Base-by-base conservation (phyloP, 2,329 filamentous ascomycete species). In the Venturia pyrina region DNA sequence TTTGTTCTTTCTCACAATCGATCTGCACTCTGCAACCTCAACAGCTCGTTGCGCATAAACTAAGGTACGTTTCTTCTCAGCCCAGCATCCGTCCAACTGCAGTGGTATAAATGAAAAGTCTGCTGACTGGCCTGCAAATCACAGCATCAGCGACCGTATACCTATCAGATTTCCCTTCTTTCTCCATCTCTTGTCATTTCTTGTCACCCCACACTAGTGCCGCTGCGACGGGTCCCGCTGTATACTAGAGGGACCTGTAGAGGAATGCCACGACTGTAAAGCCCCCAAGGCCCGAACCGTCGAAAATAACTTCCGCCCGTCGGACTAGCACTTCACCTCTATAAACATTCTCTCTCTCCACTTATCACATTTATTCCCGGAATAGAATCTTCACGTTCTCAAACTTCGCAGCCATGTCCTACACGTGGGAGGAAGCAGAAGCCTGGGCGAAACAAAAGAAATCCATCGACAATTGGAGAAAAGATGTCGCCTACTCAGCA, bases 391-490 rank as follows among this genome's bases (percentile, higher is more conserved):
- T 37, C 53, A 37, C 17, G 5, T 17, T 7, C 11, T 34, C 28
- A n/a, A 5, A 34, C 40, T 37, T 34, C 53, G 21, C 19, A 15
- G n/a, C n/a, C 28, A 59, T 59, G 53, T 59, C 53, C 32, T 53
- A 53, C 21, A 53, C 48, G 11, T 59, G 28, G 53, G 53, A 34
- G 28, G 53, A 59, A 37, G 28, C 28, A 37, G 53, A 59, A 4
- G 53, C 53, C 32, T 59, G 53, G 53, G 53, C 53, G 8, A 59
- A 59, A 37, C 28, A 15, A 11, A 59, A 59, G 19, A 19, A 21
- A 6, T 44, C 60, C 60, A 59, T 65, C n/a, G 63, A 65, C 32
- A 41, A 24, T 15, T 65, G 63, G 63, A 65, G 63, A 34, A 32
- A 41, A 28, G 63, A 65, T 24, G 63, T 65, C 28, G 63, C 63